Base-by-base conservation (phyloP, 2,329 filamentous ascomycete species). In the Colletotrichum acutatum region DNA sequence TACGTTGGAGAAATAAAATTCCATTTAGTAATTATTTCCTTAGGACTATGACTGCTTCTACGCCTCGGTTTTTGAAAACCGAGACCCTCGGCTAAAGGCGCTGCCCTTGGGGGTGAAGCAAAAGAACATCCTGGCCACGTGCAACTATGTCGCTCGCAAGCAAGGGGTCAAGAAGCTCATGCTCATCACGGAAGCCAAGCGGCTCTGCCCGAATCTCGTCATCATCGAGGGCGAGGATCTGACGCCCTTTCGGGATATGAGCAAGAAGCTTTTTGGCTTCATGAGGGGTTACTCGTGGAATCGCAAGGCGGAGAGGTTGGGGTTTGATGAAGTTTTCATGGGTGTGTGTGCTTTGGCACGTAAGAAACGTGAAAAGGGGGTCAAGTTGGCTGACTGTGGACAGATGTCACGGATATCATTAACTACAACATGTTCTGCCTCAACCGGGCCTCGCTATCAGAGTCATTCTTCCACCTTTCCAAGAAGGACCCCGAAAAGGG, bases 31-130 rank as follows among this genome's bases (percentile, higher is more conserved):
- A 74, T 57, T 30, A 9, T 30, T 64, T 57, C 32, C 22, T 12
- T 68, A 93, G 91, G 91, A 94, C 82, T 94, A 95, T 81, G 94
- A 96, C 84, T 97, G 94, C 85, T 98, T 98, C 86, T 98, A 98
- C 82, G 95, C 95, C 26, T 94, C 95, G 62, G 95, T 97, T 9
- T 92, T 97, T 76, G 95, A 98, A 83, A 92, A 92, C 75, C 92
- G 93, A 79, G 91, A 93, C 76, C 94, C 95, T 0, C 85, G 88
- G 2, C 86, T 98, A 70, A 94, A 91, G 79, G 86, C 88, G 1
- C 84, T 93, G 22, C 94, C 95, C 7, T 85, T 98, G 42, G 95
- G 95, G 46, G 91, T 98, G 71, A 94, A 95, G 82, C 95, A 98
- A 83, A 98, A 98, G 83, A 94, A 95, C 80, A 98, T 98, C 68